Base-by-base conservation (phyloP, 805 yeast genomes). In the Barnettozyma californica region DNA sequence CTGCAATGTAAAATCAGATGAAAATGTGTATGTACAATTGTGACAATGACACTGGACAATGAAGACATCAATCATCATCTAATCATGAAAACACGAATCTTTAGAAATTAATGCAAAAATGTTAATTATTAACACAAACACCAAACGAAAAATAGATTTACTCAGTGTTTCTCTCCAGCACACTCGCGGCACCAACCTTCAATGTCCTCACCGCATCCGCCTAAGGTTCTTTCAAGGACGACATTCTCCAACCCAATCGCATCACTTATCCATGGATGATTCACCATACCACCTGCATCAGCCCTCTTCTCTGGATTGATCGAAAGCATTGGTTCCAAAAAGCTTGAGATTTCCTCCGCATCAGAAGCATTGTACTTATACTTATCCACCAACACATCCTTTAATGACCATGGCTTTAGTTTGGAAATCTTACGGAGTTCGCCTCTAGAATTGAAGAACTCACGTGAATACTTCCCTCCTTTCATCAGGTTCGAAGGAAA, bases 221-320 rank as follows among this genome's bases (percentile, higher is more conserved):
- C 88, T 7, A 83, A 76, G 27, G 83, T 83, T 56, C 97, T 74
- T 60, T 87, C 97, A 4, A 52, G 41, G 5, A 86, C 68, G 13
- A 86, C 78, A 56, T 81, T 74, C 49, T 86, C 94, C 63, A 85
- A 73, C 0, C 95, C 95, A 31, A 78, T 65, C 0, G 92, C 89
- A 61, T 87, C 95, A 7, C 65, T 64, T 25, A 80, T 61, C 97
- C 97, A 90, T 11, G 84, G 82, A 64, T 90, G 96, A 60, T 88
- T 85, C 2, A 87, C 80, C 81, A 90, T 77, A 3, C 97, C 97
- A 18, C 98, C 99, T 1, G 98, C 98, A 69, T 94, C 99, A 13
- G 92, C 92, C 55, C 99, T 75, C 47, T 68, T 65, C 50, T 78
- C 83, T 1, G 99, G 98, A 63, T 84, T 87, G 19, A 88, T 66